Conservation (phyloP, 1,284 basidiomycete genomes). For the Athelia psychrophila region DNA sequence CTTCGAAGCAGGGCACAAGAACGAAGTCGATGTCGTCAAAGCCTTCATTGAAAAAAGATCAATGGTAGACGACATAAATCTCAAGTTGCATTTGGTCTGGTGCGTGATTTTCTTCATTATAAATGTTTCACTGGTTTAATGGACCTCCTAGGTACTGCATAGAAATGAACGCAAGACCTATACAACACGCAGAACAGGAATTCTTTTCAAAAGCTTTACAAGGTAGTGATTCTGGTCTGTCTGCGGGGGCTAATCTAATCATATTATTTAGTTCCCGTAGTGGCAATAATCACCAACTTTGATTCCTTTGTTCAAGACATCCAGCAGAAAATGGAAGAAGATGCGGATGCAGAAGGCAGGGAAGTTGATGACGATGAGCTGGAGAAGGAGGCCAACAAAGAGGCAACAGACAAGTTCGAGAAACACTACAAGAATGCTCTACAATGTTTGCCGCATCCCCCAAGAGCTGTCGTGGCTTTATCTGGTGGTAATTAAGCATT, state of each 20-base stretch:
- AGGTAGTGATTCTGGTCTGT: constrained; percentile 1
- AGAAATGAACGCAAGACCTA: background rate
- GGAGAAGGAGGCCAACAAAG: background rate
- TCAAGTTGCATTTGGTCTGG: background rate
- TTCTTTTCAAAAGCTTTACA: background rate
- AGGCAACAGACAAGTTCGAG: background rate
- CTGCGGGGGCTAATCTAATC: background rate
- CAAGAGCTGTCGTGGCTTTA: background rate
- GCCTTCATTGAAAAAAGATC: background rate
- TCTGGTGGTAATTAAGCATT: too few species aligned
- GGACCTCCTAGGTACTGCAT: background rate
- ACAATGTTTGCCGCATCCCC: background rate
- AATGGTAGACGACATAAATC: background rate
- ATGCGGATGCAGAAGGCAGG: background rate
- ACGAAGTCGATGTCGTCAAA: constrained; percentile 1
- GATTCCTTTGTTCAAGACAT: background rate
- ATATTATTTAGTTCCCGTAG: background rate
- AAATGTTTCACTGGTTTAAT: too few species aligned
- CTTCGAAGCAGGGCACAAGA: constrained; percentile 1
- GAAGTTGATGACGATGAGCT: background rate
- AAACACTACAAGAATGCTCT: background rate
- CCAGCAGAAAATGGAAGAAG: background rate
- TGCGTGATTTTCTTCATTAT: background rate
- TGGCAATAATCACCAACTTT: constrained; percentile 2
- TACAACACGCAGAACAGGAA: background rate